A percentile compares a stretch with the other conserved stretches of the same genome.
phyloP scores from a whole-genome alignment of 257 asterid species.

The Fraxinus pennsylvanica region DNA sequence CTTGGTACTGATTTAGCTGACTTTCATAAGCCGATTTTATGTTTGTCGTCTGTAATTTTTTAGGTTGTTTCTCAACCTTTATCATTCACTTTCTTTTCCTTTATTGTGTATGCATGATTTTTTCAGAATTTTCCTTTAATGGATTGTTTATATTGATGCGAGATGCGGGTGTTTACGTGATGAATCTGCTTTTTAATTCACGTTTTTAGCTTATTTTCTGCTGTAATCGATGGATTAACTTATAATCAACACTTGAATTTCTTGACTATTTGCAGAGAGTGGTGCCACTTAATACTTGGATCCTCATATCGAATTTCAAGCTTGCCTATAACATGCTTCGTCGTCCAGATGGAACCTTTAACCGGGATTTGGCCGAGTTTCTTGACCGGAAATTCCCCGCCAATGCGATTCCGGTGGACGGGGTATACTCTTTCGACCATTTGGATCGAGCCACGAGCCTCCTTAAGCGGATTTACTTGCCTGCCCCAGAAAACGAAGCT shows the following conservation, averaged over 20 bases:
- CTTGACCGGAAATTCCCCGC: slow-evolving; percentile 18
- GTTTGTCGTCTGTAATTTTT: background rate
- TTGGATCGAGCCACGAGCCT: slow-evolving; percentile 23
- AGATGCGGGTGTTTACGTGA: background rate
- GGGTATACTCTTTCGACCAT: slow-evolving; percentile 20
- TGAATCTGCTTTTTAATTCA: background rate
- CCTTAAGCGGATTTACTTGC: slow-evolving; percentile 20
- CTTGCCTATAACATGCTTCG: slow-evolving; percentile 19
- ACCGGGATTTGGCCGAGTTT: slow-evolving; percentile 17
- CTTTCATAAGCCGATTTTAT: background rate
- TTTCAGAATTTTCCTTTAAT: background rate
- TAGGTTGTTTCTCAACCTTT: background rate
- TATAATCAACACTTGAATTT: background rate
- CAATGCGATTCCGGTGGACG: slow-evolving; percentile 14
- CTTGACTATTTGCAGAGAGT: slow-evolving; percentile 1
- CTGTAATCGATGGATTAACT: background rate
- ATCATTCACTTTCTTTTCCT: background rate
- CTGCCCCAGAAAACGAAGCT: slow-evolving; percentile 11
- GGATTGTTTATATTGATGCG: background rate
- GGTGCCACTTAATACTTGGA: slow-evolving; percentile 27
- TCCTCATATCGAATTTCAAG: slow-evolving; percentile 27
- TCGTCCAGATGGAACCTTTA: slow-evolving; percentile 21
- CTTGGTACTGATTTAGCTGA: background rate
- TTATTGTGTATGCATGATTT: background rate
- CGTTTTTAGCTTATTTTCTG: background rate